phyloP scores from a whole-genome alignment of 352 stramenopile genomes.

The Aphanomyces cochlioides region DNA sequence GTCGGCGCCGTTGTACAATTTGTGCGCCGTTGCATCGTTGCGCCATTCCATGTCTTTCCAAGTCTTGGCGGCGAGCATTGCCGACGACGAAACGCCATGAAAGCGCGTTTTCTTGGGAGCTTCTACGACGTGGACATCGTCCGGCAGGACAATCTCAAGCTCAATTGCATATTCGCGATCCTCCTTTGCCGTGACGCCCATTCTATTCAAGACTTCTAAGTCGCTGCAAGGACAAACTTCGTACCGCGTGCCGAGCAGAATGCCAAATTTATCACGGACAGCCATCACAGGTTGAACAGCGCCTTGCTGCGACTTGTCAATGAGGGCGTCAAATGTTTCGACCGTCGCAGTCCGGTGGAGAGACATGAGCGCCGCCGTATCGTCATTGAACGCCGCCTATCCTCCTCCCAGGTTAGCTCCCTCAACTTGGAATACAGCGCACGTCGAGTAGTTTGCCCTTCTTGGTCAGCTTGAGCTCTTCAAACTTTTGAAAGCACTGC shows the following conservation, averaged over 20 bases:
- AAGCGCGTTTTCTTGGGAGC: background rate
- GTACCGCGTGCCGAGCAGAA: constrained; percentile 13
- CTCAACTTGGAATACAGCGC: background rate
- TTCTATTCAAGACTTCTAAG: constrained; percentile 37
- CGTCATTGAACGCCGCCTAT: constrained; percentile 42
- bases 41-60: constrained; percentile 31
- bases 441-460: constrained; percentile 55
- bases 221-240: too few species aligned
- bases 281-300: constrained; percentile 57
- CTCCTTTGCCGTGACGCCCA: constrained; percentile 45
- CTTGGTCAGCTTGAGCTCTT: constrained; percentile 77
- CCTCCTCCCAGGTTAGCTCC: background rate
- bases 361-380: constrained; percentile 51
- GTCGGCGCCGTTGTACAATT: constrained; percentile 17
- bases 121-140: constrained; percentile 10
- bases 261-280: constrained; percentile 35
- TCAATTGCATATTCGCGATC: constrained; percentile 65
- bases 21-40: background rate
- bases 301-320: constrained; percentile 41
- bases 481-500: constrained; percentile 64
- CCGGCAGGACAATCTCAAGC: constrained; percentile 37
- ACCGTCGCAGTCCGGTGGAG: constrained; percentile 48
- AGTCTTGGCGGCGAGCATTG: background rate
- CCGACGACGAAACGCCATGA: constrained; percentile 1
- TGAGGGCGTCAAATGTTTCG: constrained; percentile 47